Percentiles rank a stretch among this genome's conserved stretches.
phyloP scores from a whole-genome alignment of 2,329 filamentous ascomycete genomes.

The Lasiodiplodia sp. region DNA sequence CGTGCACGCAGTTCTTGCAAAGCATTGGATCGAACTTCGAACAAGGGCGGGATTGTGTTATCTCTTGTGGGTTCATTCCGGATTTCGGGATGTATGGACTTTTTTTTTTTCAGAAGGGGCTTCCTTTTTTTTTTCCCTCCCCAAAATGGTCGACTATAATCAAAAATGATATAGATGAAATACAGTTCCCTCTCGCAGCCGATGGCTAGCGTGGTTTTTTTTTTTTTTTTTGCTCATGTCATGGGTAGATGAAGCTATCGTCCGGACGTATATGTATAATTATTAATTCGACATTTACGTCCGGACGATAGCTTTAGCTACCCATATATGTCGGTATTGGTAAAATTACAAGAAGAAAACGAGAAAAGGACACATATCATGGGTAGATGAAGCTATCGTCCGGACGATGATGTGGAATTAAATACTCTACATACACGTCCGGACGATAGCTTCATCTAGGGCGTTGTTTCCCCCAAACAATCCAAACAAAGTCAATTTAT shows the following conservation, averaged over 20 bases:
- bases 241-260: too few species aligned
- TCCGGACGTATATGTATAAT: too few species aligned
- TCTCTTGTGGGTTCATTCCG: neutral
- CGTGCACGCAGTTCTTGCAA: neutral
- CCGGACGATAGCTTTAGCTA: too few species aligned
- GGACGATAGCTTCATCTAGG: neutral
- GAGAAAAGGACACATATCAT: too few species aligned
- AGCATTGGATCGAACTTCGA: conserved; percentile 3
- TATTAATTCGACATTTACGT: too few species aligned
- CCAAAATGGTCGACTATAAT: neutral
- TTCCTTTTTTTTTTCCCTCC: neutral
- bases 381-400: too few species aligned
- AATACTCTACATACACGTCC: too few species aligned
- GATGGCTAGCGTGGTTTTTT: too few species aligned
- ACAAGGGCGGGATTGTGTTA: neutral
- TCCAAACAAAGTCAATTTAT: neutral
- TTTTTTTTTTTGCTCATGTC: too few species aligned
- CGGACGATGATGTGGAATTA: too few species aligned
- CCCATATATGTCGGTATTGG: too few species aligned
- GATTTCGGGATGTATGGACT: neutral
- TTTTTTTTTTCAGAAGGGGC: neutral
- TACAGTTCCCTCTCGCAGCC: neutral
- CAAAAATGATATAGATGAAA: neutral
- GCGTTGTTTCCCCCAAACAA: neutral
- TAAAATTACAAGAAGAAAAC: too few species aligned